These are phyloP conservation scores for Globisporangium paroecandrum DNA, from an alignment of 352 stramenopile species.

Conservation along the genomic window DNA sequence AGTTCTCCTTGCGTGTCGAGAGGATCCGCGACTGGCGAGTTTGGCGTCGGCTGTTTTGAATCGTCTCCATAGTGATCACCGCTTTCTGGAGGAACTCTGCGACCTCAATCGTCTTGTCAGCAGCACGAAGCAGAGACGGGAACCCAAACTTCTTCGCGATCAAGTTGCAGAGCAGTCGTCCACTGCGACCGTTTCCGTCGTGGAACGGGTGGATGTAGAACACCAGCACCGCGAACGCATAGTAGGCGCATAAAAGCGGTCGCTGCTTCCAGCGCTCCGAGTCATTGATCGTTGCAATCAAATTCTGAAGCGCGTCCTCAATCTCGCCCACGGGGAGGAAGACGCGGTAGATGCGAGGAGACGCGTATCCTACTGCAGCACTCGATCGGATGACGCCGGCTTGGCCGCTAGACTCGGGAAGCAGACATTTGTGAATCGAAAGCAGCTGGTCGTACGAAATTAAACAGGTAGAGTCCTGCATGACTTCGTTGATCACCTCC, in stretches of 20 bases:
- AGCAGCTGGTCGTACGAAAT: constrained; percentile 63
- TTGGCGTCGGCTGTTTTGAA: constrained; percentile 53
- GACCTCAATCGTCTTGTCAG: constrained; percentile 83
- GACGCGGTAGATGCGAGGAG: constrained; percentile 75
- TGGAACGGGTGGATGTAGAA: constrained; percentile 87
- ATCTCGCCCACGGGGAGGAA: constrained; percentile 73
- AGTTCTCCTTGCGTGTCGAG: constrained; percentile 60
- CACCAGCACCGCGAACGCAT: constrained; percentile 71
- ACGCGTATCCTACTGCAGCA: constrained; percentile 71
- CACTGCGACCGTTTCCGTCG: constrained; percentile 79
- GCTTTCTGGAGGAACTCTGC: constrained; percentile 69
- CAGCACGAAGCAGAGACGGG: constrained; percentile 48
- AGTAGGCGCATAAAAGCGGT: constrained; percentile 73
- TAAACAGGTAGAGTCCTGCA: constrained; percentile 48
- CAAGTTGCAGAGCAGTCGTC: constrained; percentile 67
- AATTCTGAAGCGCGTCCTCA: constrained; percentile 31
- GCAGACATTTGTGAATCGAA: constrained; percentile 49
- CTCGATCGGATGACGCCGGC: constrained; percentile 51
- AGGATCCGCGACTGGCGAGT: constrained; percentile 45
- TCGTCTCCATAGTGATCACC: constrained; percentile 67
- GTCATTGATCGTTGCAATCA: constrained; percentile 51
- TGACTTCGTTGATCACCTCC: constrained; percentile 62
- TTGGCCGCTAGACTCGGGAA: constrained; percentile 38
- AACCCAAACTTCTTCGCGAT: constrained; percentile 73
- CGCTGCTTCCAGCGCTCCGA: constrained; percentile 32